Percentiles rank a stretch among this genome's conserved stretches.
Conservation (phyloP, 306 rosid species). For the Fagus sylvatica region DNA sequence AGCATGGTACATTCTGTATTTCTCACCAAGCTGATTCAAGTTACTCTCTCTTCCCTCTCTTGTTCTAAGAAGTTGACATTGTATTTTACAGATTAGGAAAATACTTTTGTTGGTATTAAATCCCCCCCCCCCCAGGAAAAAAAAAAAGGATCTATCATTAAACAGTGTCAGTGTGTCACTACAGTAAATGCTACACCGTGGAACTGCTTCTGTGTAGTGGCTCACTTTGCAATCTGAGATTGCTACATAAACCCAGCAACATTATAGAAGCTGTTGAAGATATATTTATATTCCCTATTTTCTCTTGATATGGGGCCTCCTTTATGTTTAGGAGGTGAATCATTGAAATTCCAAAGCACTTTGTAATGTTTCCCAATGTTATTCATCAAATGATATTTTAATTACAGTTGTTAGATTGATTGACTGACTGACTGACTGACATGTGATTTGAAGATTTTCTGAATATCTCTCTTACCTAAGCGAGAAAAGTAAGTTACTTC, state of each 20-base stretch:
- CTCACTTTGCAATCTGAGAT: too few relatives aligned
- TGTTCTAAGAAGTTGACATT: background rate
- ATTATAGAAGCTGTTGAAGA: background rate
- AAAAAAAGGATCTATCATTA: background rate
- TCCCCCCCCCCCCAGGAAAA: background rate
- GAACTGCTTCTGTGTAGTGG: background rate
- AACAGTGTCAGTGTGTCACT: background rate
- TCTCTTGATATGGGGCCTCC: background rate
- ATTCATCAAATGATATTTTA: background rate
- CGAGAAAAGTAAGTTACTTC: background rate
- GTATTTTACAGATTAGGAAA: background rate
- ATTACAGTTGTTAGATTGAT: background rate
- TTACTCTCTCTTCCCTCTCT: background rate
- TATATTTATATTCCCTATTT: background rate
- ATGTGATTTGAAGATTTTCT: background rate
- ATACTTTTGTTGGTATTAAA: background rate
- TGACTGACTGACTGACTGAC: background rate
- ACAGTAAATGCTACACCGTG: slow-evolving; percentile 1
- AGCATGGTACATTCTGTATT: slow-evolving; percentile 19
- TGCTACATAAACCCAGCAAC: background rate
- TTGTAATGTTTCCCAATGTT: background rate
- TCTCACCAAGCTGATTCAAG: background rate
- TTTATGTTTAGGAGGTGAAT: background rate
- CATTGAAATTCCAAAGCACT: background rate
- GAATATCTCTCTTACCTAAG: background rate